Base-by-base conservation (phyloP, 2,329 filamentous ascomycete genomes). In the Dactylellina sp. region DNA sequence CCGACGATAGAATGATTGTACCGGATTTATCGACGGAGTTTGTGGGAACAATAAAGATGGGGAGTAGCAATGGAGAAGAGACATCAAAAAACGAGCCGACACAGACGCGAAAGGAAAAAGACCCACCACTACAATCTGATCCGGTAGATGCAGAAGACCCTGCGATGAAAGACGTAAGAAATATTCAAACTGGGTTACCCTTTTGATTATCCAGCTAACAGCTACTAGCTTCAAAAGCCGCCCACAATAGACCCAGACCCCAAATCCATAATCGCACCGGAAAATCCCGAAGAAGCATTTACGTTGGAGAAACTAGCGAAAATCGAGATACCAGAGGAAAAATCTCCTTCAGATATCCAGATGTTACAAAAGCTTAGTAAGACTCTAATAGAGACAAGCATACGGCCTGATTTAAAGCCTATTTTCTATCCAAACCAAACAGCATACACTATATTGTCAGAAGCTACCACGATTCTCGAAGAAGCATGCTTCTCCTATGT, bases 401-500 rank as follows among this genome's bases (percentile, higher is more conserved):
- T 56, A 9, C 47, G 55, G 18, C 70, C 70, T 1, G 70, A 74
- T 24, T 32, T 74, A 3, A 74, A 62, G 7, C 70, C 70, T 0
- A 61, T 65, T 7, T 39, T 44, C n/a, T 66, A 62, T 37, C 47
- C 70, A 3, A 74, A 65, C 24, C 70, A 74, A 52, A 28, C 61
- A 5, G 11, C 61, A 0, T 62, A 56, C 40, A 55, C 70, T 12
- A n/a, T 74, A n/a, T 28, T 74, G 11, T 24, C 61, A 25, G 70
- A 74, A 25, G 70, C 70, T 7, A 74, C 70, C 3, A 20, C 55
- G 9, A 37, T 74, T 20, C 49, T 74, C 7, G 70, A 74, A 18
- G 59, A 74, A 22, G 70, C 70, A 2, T 65, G 61, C 42, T 74
- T 35, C 35, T 24, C 44, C 9, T 74, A 60, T 28, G 18, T 74